Conservation (phyloP, 225 moss, liverwort and hornwort genomes). For the Polytrichum formosum region DNA sequence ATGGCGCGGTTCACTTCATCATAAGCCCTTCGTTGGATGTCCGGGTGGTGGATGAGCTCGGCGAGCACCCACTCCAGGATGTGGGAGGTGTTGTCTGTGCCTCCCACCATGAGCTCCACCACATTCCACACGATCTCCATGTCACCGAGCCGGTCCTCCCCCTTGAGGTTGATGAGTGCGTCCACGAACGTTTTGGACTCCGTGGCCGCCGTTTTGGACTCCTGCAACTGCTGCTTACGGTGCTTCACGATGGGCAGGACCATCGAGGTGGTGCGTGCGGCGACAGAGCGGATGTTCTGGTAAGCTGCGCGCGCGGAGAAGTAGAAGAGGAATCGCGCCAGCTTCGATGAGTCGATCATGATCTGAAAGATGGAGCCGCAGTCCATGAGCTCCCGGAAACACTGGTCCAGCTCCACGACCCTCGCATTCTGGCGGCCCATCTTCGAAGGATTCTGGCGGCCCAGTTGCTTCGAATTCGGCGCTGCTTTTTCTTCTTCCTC, state of each 20-base stretch:
- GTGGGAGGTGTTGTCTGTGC: slow-evolving; percentile 47
- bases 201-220: background rate
- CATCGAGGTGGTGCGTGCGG: slow-evolving; percentile 14
- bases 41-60: slow-evolving; percentile 28
- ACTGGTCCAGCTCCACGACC: slow-evolving; percentile 21
- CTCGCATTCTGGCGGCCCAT: slow-evolving; percentile 10
- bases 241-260: slow-evolving; percentile 31
- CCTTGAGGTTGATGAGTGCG: slow-evolving; percentile 33
- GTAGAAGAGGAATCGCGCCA: slow-evolving; percentile 20
- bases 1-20: slow-evolving; percentile 22
- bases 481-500: background rate
- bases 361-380: slow-evolving; percentile 25
- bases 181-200: slow-evolving; percentile 25
- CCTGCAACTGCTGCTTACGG: slow-evolving; percentile 14
- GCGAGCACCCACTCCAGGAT: slow-evolving; percentile 52
- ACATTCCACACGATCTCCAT: slow-evolving; percentile 59
- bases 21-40: slow-evolving; percentile 24
- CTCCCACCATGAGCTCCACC: slow-evolving; percentile 49
- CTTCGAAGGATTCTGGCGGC: slow-evolving; percentile 4
- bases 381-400: slow-evolving; percentile 42
- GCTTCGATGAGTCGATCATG: slow-evolving; percentile 23
- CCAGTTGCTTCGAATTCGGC: no score
- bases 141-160: slow-evolving; percentile 34
- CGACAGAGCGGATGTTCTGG: slow-evolving; percentile 19
- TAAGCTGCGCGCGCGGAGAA: slow-evolving; percentile 18